Base-by-base conservation (phyloP, 768 basidiomycete genomes). In the Termitomyces sp. region DNA sequence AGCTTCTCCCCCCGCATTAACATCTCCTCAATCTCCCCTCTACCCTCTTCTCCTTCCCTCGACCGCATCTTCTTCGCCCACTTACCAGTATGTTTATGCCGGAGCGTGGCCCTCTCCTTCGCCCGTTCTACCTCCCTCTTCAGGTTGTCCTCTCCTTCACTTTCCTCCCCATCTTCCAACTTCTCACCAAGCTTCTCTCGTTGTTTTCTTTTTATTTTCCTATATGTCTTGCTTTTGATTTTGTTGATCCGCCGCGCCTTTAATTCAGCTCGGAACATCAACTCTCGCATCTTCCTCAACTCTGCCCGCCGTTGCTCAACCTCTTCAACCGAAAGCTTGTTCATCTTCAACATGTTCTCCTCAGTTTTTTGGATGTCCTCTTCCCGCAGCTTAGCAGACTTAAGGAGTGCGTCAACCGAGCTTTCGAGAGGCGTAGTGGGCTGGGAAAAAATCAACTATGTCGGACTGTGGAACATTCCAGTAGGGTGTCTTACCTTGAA, bases 181-280 rank as follows among this genome's bases (percentile, higher is more conserved):
- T 79, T 78, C 58, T 74, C 71, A 43, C 70, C 68, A 15, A 86
- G 70, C 58, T 82, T 83, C 55, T 85, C 88, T 45, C 80, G 79
- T 64, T 88, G 82, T 66, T 89, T 93, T 67, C 90, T 80, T 64
- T 85, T 85, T 45, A 98, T 77, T 60, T 88, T 87, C 28, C 94
- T 79, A 67, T 93, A 98, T 2, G 91, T 84, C 72, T 93, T 96
- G 68, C 88, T 92, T 76, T 98, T 98, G 72, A 99, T 99, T 74
- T 95, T 98, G 21, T 87, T 83, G 17, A 96, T 77, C 17, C 95
- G 83, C 65, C 89, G 89, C 17, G 93, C 90, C 68, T 96, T 94
- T 35, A 82, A 75, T 62, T 98, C 96, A 0, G 93, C 93, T 5
- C 95, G 85, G 73, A 96, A 97, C 76, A 93, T 87, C 40, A 98